Percentiles rank a stretch among this genome's conserved stretches.
Evolutionary conservation across 2,329 filamentous ascomycete species (phyloP).

Genomic region (Meredithiella fracta): DNA sequence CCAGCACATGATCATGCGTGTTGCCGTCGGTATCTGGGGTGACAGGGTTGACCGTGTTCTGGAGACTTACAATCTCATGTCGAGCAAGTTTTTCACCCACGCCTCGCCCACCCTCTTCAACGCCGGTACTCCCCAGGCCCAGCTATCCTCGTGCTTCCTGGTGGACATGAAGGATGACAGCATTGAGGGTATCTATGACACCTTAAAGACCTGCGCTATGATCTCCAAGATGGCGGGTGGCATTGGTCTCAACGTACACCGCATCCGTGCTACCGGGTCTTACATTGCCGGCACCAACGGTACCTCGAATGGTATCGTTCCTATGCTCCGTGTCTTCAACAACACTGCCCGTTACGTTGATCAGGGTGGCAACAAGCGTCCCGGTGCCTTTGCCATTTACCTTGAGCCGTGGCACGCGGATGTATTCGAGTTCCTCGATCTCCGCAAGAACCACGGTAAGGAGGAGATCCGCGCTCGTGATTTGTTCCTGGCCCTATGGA

Average conservation of each 20-base stretch:
- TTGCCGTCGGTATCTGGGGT: constrained; percentile 90
- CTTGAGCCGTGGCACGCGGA: constrained; percentile 98
- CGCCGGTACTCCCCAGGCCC: constrained; percentile 82
- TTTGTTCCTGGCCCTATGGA: constrained; percentile 95
- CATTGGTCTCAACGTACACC: constrained; percentile 91
- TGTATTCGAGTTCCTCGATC: constrained; percentile 91
- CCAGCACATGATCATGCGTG: constrained; percentile 99
- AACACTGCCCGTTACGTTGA: constrained; percentile 98
- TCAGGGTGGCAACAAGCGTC: constrained; percentile 97
- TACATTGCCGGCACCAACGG: constrained; percentile 98
- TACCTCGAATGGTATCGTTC: constrained; percentile 90
- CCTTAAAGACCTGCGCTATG: constrained; percentile 97
- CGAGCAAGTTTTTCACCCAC: constrained; percentile 95
- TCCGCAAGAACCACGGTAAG: constrained; percentile 98
- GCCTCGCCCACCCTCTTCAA: constrained; percentile 97
- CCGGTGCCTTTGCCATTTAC: constrained; percentile 96
- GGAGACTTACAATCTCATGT: constrained; percentile 98
- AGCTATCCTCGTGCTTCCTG: constrained; percentile 95
- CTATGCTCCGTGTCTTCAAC: constrained; percentile 98
- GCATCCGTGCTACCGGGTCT: constrained; percentile 90
- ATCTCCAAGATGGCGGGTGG: constrained; percentile 99
- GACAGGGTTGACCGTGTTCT: constrained; percentile 87
- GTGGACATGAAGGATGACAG: constrained; percentile 99
- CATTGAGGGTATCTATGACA: constrained; percentile 98
- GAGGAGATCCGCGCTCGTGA: constrained; percentile 95